Base-by-base conservation (phyloP, 1,284 basidiomycete genomes). In the Irpex sp. region DNA sequence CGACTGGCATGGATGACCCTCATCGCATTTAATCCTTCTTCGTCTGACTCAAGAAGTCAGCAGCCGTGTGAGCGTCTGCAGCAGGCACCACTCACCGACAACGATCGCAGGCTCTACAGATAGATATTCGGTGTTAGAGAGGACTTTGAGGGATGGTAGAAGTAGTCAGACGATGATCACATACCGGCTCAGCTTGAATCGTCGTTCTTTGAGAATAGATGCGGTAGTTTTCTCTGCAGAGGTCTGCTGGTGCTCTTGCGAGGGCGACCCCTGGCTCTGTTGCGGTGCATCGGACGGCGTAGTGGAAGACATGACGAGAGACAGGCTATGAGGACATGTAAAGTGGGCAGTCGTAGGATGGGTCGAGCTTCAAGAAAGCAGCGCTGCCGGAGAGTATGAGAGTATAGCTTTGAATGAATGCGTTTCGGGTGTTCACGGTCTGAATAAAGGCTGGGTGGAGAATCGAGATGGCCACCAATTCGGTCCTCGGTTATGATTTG, bases 141-240 rank as follows among this genome's bases (percentile, higher is more conserved):
- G 65, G 59, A 21, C 50, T 21, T 55, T 13, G 19, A 31, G 65
- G 50, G 39, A 43, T 54, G 47, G 67, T 49, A 62, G 67, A 59
- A 39, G 35, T 51, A 5, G n/a, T 61, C 5, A 50, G 26, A 55
- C 55, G 60, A 66, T 54, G 21, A 57, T 17, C 53, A 76, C 84
- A 56, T 67, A 89, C 91, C 90, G 88, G 83, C 88, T 92, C 63
- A 93, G 77, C 78, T 93, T 93, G 79, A 93, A 93, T 61, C 90
- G 81, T 61, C 91, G 80, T 70, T 93, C 90, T 74, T 91, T 92
- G 61, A 89, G 79, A 13, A 88, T 70, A 11, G 76, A 74, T 51
- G 73, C 65, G 61, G 67, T 68, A n/a, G 58, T 58, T 47, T 60
- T 61, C 51, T 60, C 61, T 15, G 59, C 36, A 37, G 65, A 19